Percentiles rank a stretch among this genome's conserved stretches.
Conservation (phyloP, 2,329 filamentous ascomycete genomes). For the Aspergillus alliaceus region DNA sequence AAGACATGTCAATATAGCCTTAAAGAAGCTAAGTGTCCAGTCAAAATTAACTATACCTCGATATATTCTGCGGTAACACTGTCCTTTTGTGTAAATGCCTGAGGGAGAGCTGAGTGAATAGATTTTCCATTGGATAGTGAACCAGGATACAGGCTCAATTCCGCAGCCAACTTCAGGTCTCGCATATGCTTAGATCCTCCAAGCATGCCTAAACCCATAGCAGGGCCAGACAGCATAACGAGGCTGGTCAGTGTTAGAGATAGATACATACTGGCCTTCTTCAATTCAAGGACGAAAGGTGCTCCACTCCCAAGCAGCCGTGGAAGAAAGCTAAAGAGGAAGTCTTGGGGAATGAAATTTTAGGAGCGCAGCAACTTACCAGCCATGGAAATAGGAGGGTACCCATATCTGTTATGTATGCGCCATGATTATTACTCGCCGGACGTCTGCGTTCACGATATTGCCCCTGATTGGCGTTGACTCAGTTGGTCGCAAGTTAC, state of each 20-base stretch:
- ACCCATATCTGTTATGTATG: background rate
- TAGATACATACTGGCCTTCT: slow-evolving; percentile 4
- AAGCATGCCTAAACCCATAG: slow-evolving; percentile 14
- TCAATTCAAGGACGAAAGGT: too few species aligned
- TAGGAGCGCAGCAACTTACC: background rate
- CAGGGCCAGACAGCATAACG: slow-evolving; percentile 11
- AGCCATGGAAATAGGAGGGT: background rate
- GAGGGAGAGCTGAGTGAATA: background rate
- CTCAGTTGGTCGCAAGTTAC: too few species aligned
- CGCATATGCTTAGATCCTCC: slow-evolving; percentile 11
- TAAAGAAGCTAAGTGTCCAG: background rate
- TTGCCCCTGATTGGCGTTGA: too few species aligned
- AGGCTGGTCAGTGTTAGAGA: background rate
- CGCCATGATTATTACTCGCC: background rate
- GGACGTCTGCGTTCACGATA: background rate
- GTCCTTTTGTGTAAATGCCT: background rate
- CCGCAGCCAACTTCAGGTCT: slow-evolving; percentile 19
- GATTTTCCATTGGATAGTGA: background rate
- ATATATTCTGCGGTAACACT: slow-evolving; percentile 15
- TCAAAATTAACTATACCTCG: slow-evolving; percentile 8
- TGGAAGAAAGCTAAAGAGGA: background rate
- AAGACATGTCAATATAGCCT: background rate
- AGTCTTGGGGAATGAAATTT: background rate
- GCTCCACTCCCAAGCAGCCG: too few species aligned
- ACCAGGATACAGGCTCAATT: slow-evolving; percentile 20